A percentile compares a stretch with the other conserved stretches of the same genome.
Evolutionary conservation across 805 yeast genomes (phyloP).

Genomic region (Starmerella vaccinii): DNA sequence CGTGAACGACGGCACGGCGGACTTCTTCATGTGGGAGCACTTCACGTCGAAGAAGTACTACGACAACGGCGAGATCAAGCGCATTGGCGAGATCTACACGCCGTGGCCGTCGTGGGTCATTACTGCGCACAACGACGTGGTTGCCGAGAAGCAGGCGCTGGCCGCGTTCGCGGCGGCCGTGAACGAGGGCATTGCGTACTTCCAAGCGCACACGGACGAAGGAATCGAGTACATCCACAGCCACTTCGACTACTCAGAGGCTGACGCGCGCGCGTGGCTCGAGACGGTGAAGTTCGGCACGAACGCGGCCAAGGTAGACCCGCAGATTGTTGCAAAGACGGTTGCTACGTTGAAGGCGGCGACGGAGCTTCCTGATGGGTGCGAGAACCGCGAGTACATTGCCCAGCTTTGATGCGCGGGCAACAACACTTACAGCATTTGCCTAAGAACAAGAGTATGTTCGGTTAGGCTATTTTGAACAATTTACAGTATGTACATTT

Average conservation of each 20-base stretch:
- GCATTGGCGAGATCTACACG: conserved; percentile 78
- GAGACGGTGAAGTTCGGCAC: conserved; percentile 59
- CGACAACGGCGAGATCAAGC: conserved; percentile 67
- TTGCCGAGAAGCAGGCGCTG: conserved; percentile 29
- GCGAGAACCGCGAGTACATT: conserved; percentile 21
- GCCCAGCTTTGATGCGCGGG: not conserved
- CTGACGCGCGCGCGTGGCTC: conserved; percentile 74
- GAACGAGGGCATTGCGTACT: conserved; percentile 59
- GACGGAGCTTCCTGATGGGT: conserved; percentile 39
- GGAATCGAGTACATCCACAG: conserved; percentile 54
- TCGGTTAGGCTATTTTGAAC: too few species aligned
- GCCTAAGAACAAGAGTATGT: too few species aligned
- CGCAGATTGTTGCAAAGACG: conserved; percentile 45
- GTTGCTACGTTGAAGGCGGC: conserved; percentile 49
- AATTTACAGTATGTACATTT: too few species aligned
- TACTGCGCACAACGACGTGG: conserved; percentile 39
- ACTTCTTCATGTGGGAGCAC: conserved; percentile 94
- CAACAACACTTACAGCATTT: too few species aligned
- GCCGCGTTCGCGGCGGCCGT: conserved; percentile 43
- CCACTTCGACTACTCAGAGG: conserved; percentile 63
- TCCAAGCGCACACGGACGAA: conserved; percentile 49
- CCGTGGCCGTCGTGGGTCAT: conserved; percentile 97
- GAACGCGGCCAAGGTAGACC: conserved; percentile 42
- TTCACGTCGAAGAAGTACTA: conserved; percentile 81
- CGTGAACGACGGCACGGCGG: conserved; percentile 54